Percentiles rank a stretch among this genome's conserved stretches.
Conservation (phyloP, 257 asterid species). For the Galeopsis tetrahit region DNA sequence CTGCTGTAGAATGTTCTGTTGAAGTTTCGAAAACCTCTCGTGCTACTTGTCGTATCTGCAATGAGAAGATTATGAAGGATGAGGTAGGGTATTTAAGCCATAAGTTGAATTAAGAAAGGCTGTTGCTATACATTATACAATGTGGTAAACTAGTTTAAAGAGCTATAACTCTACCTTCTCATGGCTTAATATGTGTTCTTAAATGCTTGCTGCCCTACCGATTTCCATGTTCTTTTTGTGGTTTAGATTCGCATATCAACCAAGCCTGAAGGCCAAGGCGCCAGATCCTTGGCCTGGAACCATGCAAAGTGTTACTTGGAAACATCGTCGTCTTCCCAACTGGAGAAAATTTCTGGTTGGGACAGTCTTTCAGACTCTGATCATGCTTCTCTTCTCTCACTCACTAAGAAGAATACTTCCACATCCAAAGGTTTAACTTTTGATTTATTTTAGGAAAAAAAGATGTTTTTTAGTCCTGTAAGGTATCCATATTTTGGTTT, state of each 20-base stretch:
- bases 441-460: slow-evolving; percentile 19
- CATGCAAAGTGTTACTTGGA: slow-evolving; percentile 92
- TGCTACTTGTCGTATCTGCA: slow-evolving; percentile 79
- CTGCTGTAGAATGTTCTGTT: slow-evolving; percentile 52
- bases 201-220: too few relatives aligned
- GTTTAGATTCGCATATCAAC: slow-evolving; percentile 81
- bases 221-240: background rate
- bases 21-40: slow-evolving; percentile 81
- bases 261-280: slow-evolving; percentile 81
- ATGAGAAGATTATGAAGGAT: slow-evolving; percentile 76
- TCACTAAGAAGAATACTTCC: slow-evolving; percentile 53
- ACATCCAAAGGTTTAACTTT: slow-evolving; percentile 49
- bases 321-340: slow-evolving; percentile 46
- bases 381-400: slow-evolving; percentile 58
- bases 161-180: too few relatives aligned
- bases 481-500: too few relatives aligned
- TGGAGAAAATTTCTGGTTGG: slow-evolving; percentile 76
- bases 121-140: too few relatives aligned
- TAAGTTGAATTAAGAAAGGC: background rate
- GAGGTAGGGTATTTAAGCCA: slow-evolving; percentile 49
- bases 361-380: slow-evolving; percentile 66
- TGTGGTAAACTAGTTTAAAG: too few relatives aligned
- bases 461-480: background rate
- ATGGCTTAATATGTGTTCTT: too few relatives aligned
- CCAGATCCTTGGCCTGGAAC: slow-evolving; percentile 78